Evolutionary conservation across 2,329 filamentous ascomycete species (phyloP).

Genomic region (Neonectria neomacrospora): DNA sequence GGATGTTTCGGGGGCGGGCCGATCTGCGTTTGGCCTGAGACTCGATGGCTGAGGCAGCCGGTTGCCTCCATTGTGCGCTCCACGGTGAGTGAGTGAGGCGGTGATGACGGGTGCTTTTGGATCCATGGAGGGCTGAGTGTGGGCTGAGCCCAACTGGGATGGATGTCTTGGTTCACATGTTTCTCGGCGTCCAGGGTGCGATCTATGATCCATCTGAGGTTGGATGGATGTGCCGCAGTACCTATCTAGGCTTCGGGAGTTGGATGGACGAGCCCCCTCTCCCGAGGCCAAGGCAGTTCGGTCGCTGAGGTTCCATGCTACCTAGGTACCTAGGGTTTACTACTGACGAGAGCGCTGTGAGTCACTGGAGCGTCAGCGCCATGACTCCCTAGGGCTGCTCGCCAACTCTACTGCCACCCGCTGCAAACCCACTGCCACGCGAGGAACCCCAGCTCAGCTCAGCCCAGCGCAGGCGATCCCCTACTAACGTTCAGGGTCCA

Average conservation of each 20-base stretch:
- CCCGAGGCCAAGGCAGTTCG: not conserved
- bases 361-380: conserved; percentile 4
- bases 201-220: not conserved
- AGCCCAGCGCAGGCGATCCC: too few species aligned
- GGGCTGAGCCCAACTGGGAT: conserved; percentile 15
- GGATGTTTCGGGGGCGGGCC: conserved; percentile 16
- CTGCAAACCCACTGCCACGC: conserved; percentile 2
- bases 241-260: not conserved
- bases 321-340: not conserved
- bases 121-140: conserved; percentile 14
- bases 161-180: conserved; percentile 14
- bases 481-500: not conserved
- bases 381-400: conserved; percentile 5
- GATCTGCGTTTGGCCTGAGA: conserved; percentile 9
- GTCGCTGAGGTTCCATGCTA: not conserved
- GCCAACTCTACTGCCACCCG: not conserved
- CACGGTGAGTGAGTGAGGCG: not conserved
- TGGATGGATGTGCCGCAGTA: not conserved
- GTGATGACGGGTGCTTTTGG: not conserved
- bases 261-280: too few species aligned
- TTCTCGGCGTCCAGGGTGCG: not conserved
- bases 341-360: conserved; percentile 7
- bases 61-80: not conserved
- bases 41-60: not conserved
- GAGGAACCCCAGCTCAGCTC: not conserved